Conservation (phyloP, 129 eudicot genomes). For the Tagetes patula region DNA sequence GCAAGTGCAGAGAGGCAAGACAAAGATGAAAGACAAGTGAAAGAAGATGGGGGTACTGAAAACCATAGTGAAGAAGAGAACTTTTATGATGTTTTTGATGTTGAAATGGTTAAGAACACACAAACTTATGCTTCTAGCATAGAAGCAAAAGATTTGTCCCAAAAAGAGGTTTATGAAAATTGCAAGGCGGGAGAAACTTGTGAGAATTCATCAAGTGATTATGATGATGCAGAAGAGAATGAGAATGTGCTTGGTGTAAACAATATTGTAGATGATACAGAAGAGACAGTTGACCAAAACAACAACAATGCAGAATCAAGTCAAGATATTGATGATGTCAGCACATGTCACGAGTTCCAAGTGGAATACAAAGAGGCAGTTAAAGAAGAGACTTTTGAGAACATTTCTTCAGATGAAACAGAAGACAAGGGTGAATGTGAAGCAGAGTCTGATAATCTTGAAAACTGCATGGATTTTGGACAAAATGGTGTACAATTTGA, state of each 20-base stretch:
- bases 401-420: slow-evolving; percentile 24
- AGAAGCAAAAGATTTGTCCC: slow-evolving; percentile 12
- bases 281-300: slow-evolving; percentile 22
- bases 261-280: slow-evolving; percentile 23
- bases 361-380: slow-evolving; percentile 35
- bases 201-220: slow-evolving; percentile 33
- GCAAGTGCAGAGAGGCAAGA: slow-evolving; percentile 22
- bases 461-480: slow-evolving; percentile 24
- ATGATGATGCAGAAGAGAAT: slow-evolving; percentile 44
- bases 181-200: slow-evolving; percentile 21
- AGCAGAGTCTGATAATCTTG: slow-evolving; percentile 27
- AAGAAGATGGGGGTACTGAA: slow-evolving; percentile 21
- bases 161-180: slow-evolving; percentile 20
- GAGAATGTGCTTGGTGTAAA: slow-evolving; percentile 27
- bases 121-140: slow-evolving; percentile 10
- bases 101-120: slow-evolving; percentile 33
- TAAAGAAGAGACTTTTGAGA: slow-evolving; percentile 33
- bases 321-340: slow-evolving; percentile 34
- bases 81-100: slow-evolving; percentile 39
- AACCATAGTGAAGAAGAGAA: slow-evolving; percentile 36
- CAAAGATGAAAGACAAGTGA: slow-evolving; percentile 29
- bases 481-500: slow-evolving; percentile 41
- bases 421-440: slow-evolving; percentile 31
- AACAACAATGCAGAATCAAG: slow-evolving; percentile 27
- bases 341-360: slow-evolving; percentile 14